Percentiles rank a stretch among this genome's conserved stretches.
Conservation (phyloP, 2,329 filamentous ascomycete genomes). For the Pseudogymnoascus sp. region DNA sequence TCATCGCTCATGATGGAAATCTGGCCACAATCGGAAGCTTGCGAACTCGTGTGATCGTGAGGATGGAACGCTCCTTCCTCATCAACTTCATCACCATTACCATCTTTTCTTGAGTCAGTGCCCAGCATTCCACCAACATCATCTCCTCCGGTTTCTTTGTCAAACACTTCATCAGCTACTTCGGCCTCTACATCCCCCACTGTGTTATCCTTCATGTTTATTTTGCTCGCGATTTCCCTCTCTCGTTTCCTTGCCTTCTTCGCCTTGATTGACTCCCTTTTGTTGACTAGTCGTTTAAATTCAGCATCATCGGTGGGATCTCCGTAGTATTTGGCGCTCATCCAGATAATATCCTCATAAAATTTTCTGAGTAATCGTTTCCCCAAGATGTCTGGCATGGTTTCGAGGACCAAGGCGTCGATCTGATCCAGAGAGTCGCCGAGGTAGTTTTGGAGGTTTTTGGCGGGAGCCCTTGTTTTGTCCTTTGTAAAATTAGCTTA, state of each 20-base stretch:
- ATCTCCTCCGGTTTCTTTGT: neutral
- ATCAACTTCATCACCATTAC: neutral
- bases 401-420: neutral
- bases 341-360: neutral
- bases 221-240: neutral
- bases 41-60: neutral
- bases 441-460: neutral
- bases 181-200: neutral
- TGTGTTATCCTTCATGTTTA: neutral
- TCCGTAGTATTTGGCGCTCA: neutral
- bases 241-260: neutral
- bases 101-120: neutral
- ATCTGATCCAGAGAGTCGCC: neutral
- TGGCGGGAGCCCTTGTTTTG: neutral
- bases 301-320: neutral
- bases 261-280: neutral
- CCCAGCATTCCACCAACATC: neutral
- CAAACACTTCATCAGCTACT: neutral
- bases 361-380: neutral
- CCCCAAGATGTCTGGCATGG: neutral
- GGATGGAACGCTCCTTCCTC: neutral
- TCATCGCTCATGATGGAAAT: neutral
- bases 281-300: neutral
- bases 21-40: neutral
- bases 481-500: neutral